Evolutionary conservation across 176 grass and related monocot species (phyloP), one percentile per base, ranked within the genome.

Genomic region (Oropetium thomaeum): DNA sequence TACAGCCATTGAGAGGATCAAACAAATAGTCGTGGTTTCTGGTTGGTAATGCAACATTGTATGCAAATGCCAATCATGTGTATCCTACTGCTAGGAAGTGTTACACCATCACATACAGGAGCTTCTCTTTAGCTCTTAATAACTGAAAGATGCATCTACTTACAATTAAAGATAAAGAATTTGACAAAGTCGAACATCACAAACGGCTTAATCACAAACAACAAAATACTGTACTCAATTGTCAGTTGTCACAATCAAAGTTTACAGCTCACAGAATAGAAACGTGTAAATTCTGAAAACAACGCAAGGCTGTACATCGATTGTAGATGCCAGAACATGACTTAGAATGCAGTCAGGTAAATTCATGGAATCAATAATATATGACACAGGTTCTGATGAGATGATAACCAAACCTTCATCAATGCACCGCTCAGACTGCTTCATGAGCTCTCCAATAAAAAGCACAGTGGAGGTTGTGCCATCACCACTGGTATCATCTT

Each of bases 381-480:
- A 4, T 52, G 5, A 34, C 25, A 65, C 15, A 16, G 13, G 32
- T 42, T 35, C 15, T 8, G 2, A 69, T 40, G 52, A 25, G 11
- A 38, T 38, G 19, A 28, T 28, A 65, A 23, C 26, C 42, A 51
- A 6, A 97, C 91, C 95, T 92, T 98, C 91, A 81, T 89, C 89
- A 12, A 94, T 98, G 72, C 87, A 92, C 15, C 91, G 91, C 78
- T 94, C 96, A 13, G 91, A 81, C 68, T 89, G 88, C 68, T 98
- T 94, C 96, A 98, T 98, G 37, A 98, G 79, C 47, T 98, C 91
- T 47, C 96, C 96, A 7, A 98, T 98, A 72, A 98, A 98, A 49
- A 98, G 84, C 53, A 98, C 96, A 6, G 89, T 98, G 38, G 96
- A 98, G 20, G 96, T 98, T 1, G 96, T 98, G 62, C 96, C 96